Conservation (phyloP, 2,329 filamentous ascomycete species). For the Cladophialophora chaetospira region DNA sequence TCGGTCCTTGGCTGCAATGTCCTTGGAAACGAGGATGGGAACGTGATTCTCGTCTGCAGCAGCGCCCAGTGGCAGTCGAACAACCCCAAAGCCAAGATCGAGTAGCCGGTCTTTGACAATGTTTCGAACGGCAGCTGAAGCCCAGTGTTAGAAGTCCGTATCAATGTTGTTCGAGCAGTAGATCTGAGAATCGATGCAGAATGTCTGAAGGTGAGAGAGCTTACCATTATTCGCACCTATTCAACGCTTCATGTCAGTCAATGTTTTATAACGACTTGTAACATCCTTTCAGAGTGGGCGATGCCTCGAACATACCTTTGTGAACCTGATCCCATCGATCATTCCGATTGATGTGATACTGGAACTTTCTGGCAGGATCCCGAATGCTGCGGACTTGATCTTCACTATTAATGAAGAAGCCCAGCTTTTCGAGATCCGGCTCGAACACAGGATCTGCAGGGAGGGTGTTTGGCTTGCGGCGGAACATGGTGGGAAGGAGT, state of each 20-base stretch:
- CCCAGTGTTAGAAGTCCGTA: neutral
- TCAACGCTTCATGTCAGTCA: neutral
- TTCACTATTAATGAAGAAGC: slow-evolving; percentile 75
- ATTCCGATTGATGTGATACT: slow-evolving; percentile 73
- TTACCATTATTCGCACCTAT: slow-evolving; percentile 70
- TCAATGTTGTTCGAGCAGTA: too few species aligned
- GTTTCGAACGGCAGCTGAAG: slow-evolving; percentile 61
- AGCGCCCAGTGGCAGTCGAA: slow-evolving; percentile 63
- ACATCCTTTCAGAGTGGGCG: too few species aligned
- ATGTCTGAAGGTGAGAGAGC: too few species aligned
- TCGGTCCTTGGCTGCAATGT: slow-evolving; percentile 60
- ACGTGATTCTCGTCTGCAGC: slow-evolving; percentile 57
- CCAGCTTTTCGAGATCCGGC: slow-evolving; percentile 67
- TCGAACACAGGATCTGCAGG: slow-evolving; percentile 71
- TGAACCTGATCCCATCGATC: slow-evolving; percentile 76
- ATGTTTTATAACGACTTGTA: too few species aligned
- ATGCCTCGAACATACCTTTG: slow-evolving; percentile 39
- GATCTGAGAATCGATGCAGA: too few species aligned
- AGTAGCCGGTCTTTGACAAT: slow-evolving; percentile 66
- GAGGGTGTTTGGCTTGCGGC: slow-evolving; percentile 66
- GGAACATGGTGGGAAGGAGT: slow-evolving; percentile 67
- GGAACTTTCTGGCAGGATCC: slow-evolving; percentile 69
- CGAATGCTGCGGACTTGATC: slow-evolving; percentile 74
- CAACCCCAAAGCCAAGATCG: slow-evolving; percentile 59
- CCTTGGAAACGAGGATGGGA: slow-evolving; percentile 66